Conservation (phyloP, 2,329 filamentous ascomycete genomes). For the Peltaster fructicola region DNA sequence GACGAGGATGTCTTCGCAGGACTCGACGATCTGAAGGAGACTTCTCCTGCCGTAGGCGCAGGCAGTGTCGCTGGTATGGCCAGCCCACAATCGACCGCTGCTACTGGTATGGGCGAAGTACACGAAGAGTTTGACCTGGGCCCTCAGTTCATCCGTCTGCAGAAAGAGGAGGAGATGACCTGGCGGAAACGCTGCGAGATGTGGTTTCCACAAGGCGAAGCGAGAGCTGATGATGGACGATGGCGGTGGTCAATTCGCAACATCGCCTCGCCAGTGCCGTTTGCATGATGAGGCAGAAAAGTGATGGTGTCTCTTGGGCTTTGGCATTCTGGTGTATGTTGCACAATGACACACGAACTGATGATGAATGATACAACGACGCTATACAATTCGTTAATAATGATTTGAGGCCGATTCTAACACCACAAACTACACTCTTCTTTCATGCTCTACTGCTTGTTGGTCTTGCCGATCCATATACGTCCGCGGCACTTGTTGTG, state of each 20-base stretch:
- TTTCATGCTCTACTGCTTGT: no score
- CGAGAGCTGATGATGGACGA: slow-evolving; percentile 62
- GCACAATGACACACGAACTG: no score
- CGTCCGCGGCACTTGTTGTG: no score
- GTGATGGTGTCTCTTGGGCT: no score
- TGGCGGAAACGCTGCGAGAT: slow-evolving; percentile 78
- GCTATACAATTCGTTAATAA: no score
- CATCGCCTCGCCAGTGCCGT: no score
- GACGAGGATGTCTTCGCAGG: slow-evolving; percentile 90
- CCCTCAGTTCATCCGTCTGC: slow-evolving; percentile 75
- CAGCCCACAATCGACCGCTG: slow-evolving; percentile 22
- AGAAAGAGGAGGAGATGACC: slow-evolving; percentile 77
- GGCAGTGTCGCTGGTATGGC: slow-evolving; percentile 10
- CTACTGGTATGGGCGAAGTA: slow-evolving; percentile 56
- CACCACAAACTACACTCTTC: no score
- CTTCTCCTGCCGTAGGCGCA: slow-evolving; percentile 12
- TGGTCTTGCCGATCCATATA: no score
- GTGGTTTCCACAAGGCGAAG: slow-evolving; percentile 51
- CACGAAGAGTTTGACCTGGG: slow-evolving; percentile 97
- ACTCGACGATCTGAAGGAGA: slow-evolving; percentile 78
- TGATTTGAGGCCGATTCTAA: no score
- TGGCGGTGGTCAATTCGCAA: slow-evolving; percentile 17
- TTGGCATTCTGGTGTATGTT: no score
- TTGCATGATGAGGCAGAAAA: no score
- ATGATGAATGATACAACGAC: no score